Percentiles rank a stretch among this genome's conserved stretches.
These are phyloP conservation scores for Naegleria fowleri DNA, from an alignment of 208 protist genomes.

Conservation along the genomic window DNA sequence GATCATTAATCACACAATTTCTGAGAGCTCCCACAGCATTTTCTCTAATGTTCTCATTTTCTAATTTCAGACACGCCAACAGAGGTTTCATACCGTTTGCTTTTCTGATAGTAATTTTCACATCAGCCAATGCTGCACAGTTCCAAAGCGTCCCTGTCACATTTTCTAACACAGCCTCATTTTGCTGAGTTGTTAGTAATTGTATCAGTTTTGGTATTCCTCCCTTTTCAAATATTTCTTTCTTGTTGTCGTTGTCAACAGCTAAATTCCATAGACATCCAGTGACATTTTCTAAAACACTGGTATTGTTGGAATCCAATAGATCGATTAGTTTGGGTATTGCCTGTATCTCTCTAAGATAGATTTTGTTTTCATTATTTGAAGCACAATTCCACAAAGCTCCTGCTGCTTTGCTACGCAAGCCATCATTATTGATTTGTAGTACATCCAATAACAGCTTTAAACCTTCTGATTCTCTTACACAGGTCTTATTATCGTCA, in stretches of 20 bases:
- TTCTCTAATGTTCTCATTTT: constrained; percentile 73
- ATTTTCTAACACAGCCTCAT: constrained; percentile 72
- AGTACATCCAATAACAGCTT: constrained; percentile 78
- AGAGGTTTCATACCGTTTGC: constrained; percentile 68
- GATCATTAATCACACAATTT: constrained; percentile 83
- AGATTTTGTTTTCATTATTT: constrained; percentile 72
- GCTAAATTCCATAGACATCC: constrained; percentile 82
- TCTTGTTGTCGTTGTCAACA: constrained; percentile 79
- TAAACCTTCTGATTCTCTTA: constrained; percentile 71
- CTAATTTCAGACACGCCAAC: constrained; percentile 56
- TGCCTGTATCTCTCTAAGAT: constrained; percentile 68
- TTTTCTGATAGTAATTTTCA: constrained; percentile 67
- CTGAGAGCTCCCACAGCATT: constrained; percentile 76
- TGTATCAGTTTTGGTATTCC: constrained; percentile 67
- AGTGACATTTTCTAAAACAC: constrained; percentile 78
- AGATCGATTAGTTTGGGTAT: constrained; percentile 74
- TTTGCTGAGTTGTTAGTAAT: constrained; percentile 55
- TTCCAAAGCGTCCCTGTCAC: constrained; percentile 81
- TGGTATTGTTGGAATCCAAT: constrained; percentile 59
- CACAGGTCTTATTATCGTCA: constrained; percentile 70
- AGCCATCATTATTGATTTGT: constrained; percentile 72
- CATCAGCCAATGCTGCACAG: constrained; percentile 72
- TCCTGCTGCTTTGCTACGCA: constrained; percentile 80
- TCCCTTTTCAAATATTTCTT: constrained; percentile 72
- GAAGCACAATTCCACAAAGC: constrained; percentile 85